Conservation (phyloP, 2,329 filamentous ascomycete genomes). For the Emericellopsis cladophorae region DNA sequence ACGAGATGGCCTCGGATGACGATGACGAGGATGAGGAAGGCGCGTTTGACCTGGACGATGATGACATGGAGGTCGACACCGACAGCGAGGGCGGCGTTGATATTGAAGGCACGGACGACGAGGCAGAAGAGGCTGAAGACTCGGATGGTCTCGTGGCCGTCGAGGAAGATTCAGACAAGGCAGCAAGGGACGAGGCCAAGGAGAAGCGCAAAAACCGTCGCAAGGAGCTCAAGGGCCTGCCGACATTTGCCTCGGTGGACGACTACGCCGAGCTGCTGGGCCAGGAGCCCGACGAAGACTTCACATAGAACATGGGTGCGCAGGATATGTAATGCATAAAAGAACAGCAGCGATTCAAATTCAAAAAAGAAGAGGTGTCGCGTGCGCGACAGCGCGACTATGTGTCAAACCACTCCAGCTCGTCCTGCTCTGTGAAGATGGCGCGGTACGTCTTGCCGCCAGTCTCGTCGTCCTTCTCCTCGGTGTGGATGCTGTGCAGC, state of each 20-base stretch:
- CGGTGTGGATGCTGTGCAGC: conserved; percentile 81
- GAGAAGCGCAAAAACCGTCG: conserved; percentile 41
- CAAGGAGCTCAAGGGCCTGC: conserved; percentile 78
- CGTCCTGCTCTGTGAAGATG: conserved; percentile 82
- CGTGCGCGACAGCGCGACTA: conserved; percentile 6
- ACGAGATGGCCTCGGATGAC: conserved; percentile 34
- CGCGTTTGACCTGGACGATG: conserved; percentile 27
- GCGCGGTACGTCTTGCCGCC: conserved; percentile 91
- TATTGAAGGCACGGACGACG: conserved; percentile 39
- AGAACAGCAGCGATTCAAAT: not conserved
- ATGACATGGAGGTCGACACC: conserved; percentile 19
- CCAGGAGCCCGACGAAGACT: conserved; percentile 46
- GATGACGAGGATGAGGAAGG: conserved; percentile 23
- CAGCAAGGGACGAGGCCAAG: conserved; percentile 33
- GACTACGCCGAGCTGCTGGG: conserved; percentile 83
- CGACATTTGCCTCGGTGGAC: conserved; percentile 84
- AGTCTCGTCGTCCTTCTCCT: conserved; percentile 87
- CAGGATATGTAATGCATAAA: not conserved
- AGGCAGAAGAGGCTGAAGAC: conserved; percentile 31
- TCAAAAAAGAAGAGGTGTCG: not conserved
- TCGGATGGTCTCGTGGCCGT: conserved; percentile 23
- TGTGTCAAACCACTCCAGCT: conserved; percentile 52
- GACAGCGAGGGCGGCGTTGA: conserved; percentile 26
- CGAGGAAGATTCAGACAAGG: conserved; percentile 15
- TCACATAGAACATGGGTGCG: not conserved